Evolutionary conservation across 306 rosid genomes (phyloP).

Genomic region (Hylodesmum podocarpum): DNA sequence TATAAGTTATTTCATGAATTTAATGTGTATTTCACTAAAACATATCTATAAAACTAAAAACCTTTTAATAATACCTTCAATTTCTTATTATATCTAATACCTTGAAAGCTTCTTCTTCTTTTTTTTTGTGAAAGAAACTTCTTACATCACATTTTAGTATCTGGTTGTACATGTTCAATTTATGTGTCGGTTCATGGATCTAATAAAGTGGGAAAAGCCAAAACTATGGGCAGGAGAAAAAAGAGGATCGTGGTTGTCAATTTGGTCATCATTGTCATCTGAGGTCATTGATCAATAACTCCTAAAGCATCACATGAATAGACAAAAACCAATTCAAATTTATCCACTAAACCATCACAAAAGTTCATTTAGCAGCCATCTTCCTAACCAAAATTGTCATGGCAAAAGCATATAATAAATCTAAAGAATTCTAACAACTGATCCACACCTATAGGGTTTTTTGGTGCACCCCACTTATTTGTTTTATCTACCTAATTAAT

Average conservation of each 20-base stretch:
- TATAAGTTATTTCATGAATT: too few species aligned
- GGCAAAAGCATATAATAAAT: not conserved
- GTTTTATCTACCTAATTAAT: not conserved
- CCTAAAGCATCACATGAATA: not conserved
- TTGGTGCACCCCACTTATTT: too few species aligned
- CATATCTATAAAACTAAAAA: too few species aligned
- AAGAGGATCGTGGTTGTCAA: slow-evolving; percentile 33
- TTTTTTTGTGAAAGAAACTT: not conserved
- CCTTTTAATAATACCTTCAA: not conserved
- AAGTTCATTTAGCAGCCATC: not conserved
- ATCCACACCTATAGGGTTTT: not conserved
- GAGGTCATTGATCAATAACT: slow-evolving; percentile 1
- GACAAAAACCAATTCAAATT: slow-evolving; percentile 1
- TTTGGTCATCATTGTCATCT: slow-evolving; percentile 33
- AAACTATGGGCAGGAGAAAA: not conserved
- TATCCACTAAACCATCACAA: not conserved
- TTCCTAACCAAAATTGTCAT: not conserved
- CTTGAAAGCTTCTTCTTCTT: too few species aligned
- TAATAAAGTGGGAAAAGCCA: slow-evolving; percentile 8
- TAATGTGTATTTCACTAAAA: too few species aligned
- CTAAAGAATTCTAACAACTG: not conserved
- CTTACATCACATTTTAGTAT: not conserved
- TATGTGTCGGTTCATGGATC: slow-evolving; percentile 9
- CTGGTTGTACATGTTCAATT: not conserved
- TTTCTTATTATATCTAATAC: not conserved